These are phyloP conservation scores for Ulota crispa DNA, from an alignment of 225 moss, liverwort and hornwort species.

Conservation along the genomic window DNA sequence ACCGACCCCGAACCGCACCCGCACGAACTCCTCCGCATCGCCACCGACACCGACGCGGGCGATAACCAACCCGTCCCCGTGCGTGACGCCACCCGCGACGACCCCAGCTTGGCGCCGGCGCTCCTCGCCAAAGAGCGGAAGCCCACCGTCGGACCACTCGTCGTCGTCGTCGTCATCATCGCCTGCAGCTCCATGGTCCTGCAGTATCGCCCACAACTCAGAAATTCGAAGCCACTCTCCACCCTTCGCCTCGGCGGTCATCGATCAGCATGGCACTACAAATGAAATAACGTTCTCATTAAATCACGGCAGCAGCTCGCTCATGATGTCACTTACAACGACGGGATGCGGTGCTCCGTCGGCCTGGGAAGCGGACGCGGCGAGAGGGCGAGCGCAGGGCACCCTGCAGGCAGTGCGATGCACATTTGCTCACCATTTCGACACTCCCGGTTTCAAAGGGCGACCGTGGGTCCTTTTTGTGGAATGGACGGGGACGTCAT, in stretches of 20 bases:
- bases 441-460: neutral
- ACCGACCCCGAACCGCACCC: slow-evolving; percentile 10
- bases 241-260: neutral
- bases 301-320: neutral
- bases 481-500: neutral
- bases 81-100: slow-evolving; percentile 12
- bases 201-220: neutral
- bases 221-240: neutral
- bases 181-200: slow-evolving; percentile 22
- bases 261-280: neutral
- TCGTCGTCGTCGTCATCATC: slow-evolving; percentile 20
- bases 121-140: slow-evolving; percentile 4
- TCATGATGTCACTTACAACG: neutral
- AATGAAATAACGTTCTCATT: neutral
- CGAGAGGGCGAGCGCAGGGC: slow-evolving; percentile 23
- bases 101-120: neutral
- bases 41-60: neutral
- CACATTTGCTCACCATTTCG: neutral
- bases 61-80: slow-evolving; percentile 3
- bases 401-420: neutral
- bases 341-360: slow-evolving; percentile 5
- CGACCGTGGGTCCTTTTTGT: neutral
- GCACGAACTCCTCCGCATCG: slow-evolving; percentile 15
- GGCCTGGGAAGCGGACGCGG: slow-evolving; percentile 19
- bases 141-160: slow-evolving; percentile 5